Conservation (phyloP, 2,329 filamentous ascomycete species). For the Trichophyton mentagrophytes region DNA sequence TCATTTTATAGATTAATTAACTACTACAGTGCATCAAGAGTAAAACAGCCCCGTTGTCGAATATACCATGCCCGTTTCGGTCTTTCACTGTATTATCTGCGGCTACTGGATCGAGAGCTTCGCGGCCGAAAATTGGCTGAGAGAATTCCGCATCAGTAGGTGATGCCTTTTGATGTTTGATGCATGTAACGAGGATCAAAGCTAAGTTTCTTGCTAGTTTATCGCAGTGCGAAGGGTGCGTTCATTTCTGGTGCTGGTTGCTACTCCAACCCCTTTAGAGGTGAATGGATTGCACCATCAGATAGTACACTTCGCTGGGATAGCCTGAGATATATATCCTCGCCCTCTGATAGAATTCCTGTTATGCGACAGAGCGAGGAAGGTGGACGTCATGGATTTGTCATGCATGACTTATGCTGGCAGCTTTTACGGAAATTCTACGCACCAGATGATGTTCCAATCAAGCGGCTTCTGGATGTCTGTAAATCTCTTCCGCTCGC, state of each 20-base stretch:
- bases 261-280: background rate
- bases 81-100: no score
- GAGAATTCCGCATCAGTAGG: no score
- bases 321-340: background rate
- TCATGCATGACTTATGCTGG: background rate
- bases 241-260: background rate
- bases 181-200: no score
- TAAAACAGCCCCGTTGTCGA: no score
- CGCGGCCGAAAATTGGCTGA: no score
- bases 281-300: background rate
- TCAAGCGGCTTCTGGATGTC: background rate
- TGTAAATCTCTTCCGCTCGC: background rate
- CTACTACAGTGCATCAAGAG: no score
- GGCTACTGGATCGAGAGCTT: no score
- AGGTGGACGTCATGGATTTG: background rate
- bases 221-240: background rate
- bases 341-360: background rate
- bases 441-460: background rate
- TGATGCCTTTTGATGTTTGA: no score
- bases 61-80: no score
- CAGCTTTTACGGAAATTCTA: background rate
- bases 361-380: background rate
- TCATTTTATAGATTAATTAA: no score
- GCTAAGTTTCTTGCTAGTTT: background rate
- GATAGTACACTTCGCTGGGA: background rate